phyloP scores from a whole-genome alignment of 805 yeast genomes.

The Saccharomycopsis sp. region DNA sequence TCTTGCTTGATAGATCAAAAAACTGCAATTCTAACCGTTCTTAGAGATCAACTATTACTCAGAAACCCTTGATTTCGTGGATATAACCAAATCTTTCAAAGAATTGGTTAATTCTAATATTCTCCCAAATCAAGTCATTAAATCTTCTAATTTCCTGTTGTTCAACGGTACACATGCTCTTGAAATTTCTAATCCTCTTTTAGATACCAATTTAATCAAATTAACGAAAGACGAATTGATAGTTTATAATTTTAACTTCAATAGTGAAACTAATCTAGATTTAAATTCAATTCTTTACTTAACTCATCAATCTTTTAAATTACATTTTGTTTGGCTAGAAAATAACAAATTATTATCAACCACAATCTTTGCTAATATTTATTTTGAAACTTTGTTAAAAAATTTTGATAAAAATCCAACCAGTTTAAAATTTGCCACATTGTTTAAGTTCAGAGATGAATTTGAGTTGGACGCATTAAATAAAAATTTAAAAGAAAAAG shows the following conservation, averaged over 20 bases:
- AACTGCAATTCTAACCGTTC: no score
- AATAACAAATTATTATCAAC: slow-evolving; percentile 61
- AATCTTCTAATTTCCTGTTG: slow-evolving; percentile 50
- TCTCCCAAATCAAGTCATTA: slow-evolving; percentile 54
- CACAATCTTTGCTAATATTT: slow-evolving; percentile 65
- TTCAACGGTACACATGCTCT: slow-evolving; percentile 82
- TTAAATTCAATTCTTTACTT: slow-evolving; percentile 37
- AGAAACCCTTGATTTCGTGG: no score
- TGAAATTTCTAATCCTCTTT: slow-evolving; percentile 58
- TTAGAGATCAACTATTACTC: no score
- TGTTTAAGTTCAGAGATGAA: slow-evolving; percentile 4
- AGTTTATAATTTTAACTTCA: slow-evolving; percentile 6
- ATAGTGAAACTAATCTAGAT: slow-evolving; percentile 2
- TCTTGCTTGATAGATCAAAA: no score
- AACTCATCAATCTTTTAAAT: slow-evolving; percentile 41
- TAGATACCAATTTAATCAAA: slow-evolving; percentile 69
- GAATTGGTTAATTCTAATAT: no score
- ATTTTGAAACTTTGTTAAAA: slow-evolving; percentile 49
- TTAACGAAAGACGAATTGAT: slow-evolving; percentile 32
- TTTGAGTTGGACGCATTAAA: background rate
- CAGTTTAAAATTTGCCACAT: slow-evolving; percentile 9
- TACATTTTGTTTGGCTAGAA: slow-evolving; percentile 63
- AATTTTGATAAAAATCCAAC: slow-evolving; percentile 26
- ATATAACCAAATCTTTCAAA: no score
- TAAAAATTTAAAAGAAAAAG: background rate